Base-by-base conservation (phyloP, 768 basidiomycete species). In the Pleurotus cornucopiae region DNA sequence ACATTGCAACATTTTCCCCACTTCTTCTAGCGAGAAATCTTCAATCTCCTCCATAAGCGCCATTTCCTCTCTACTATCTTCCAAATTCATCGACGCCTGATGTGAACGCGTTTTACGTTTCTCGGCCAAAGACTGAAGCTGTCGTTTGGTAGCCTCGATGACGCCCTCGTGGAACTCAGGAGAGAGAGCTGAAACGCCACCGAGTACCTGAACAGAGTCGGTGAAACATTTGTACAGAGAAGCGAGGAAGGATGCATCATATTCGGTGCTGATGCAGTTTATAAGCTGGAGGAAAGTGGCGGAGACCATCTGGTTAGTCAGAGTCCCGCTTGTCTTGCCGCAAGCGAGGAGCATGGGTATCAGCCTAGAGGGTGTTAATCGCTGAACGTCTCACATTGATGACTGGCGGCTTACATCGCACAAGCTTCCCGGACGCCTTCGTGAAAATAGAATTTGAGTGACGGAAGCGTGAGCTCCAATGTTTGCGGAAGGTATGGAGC, bases 391-490 rank as follows among this genome's bases (percentile, higher is more conserved):
- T n/a, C 12, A 5, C 14, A 20, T n/a, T 11, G 54, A 13, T 16
- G 14, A 6, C 11, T 26, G 6, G 26, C 13, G 20, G 75, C 84
- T 49, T 61, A 92, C 90, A 90, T 76, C 0, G 85, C 85, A 65
- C 77, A 84, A 0, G 88, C 88, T 65, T 93, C 91, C 18, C 90
- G 67, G 0, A 94, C 91, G 1, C 91, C 89, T 54, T 93, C 91
- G 60, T 93, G 90, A 70, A 91, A 91, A 65, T 85, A 88, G 63
- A 91, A 93, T 43, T 79, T 71, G 46, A 94, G 64, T 1, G 82
- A 82, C 0, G 88, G 89, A 1, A 93, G 70, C 2, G 87, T 80
- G 2, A 92, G 79, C 63, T 89, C 86, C 3, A 94, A 74, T 7
- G 78, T 80, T 63, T 88, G 88, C 21, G 82, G 66, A 2, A 93